Base-by-base conservation (phyloP, 2,329 filamentous ascomycete genomes). In the Cercospora canescens region DNA sequence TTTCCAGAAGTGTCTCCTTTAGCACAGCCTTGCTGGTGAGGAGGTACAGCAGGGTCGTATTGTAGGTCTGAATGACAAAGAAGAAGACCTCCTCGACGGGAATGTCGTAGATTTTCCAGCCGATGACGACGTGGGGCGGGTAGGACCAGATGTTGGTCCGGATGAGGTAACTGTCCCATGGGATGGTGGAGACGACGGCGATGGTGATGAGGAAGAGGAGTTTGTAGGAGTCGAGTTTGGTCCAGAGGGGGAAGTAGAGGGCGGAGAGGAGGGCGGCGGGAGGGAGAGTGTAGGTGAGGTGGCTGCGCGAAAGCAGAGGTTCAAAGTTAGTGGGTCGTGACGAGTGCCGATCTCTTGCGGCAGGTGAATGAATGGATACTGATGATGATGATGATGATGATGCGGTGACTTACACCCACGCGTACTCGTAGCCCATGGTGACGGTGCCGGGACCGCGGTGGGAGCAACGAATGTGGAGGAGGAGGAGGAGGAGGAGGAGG, bases 161-260 rank as follows among this genome's bases (percentile, higher is more conserved):
- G 71, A 93, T 90, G 45, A 93, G 83, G 76, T 91, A 91, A 8
- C 89, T 90, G 73, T 93, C 90, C 90, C 90, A 93, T 34, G 91
- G 91, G 28, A 89, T 87, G 0, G 91, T 92, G 4, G 89, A 86
- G 28, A 83, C 72, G 56, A 93, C 87, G 21, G 90, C 89, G 69
- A 91, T 83, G 21, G 82, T 79, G 65, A 90, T 82, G 59, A 92
- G 79, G 69, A 87, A 88, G 34, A 79, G 70, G 61, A 89, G 84
- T 74, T 89, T 89, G 77, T 87, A 89, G 41, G 86, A 72, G 74
- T 91, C 89, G 63, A 88, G 80, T 37, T 80, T 82, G 21, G 86
- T 89, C 62, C 87, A 82, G 37, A 92, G 81, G 2, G 89, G 89
- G 54, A 81, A 83, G 69, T 87, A 86, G 56, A 90, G 76, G 48